Evolutionary conservation across 176 grass and related monocot genomes (phyloP).

Genomic region (Oryza longistaminata): DNA sequence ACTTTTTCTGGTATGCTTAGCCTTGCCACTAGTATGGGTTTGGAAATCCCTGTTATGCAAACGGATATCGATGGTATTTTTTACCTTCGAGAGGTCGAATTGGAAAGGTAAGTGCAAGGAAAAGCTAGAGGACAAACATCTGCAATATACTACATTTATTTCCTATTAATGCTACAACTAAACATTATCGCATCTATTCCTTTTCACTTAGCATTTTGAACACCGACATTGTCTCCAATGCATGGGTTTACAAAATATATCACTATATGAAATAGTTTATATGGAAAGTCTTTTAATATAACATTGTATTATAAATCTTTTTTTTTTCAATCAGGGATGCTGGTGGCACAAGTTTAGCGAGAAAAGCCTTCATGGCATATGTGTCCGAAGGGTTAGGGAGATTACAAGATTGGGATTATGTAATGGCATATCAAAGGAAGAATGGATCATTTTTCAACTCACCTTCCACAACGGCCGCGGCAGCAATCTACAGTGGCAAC

Average conservation of each 20-base stretch:
- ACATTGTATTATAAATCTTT: too few species aligned
- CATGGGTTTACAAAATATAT: too few species aligned
- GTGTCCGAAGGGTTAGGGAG: constrained; percentile 66
- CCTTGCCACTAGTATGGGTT: not conserved
- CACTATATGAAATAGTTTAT: too few species aligned
- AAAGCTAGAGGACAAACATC: not conserved
- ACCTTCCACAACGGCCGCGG: constrained; percentile 51
- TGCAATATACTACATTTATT: not conserved
- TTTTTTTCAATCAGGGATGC: too few species aligned
- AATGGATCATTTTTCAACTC: constrained; percentile 42
- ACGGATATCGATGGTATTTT: not conserved
- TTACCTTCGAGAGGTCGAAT: not conserved
- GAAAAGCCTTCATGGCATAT: constrained; percentile 67
- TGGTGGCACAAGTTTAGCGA: not conserved
- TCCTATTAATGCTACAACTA: too few species aligned
- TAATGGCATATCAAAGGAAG: constrained; percentile 60
- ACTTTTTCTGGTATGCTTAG: not conserved
- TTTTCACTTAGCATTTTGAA: too few species aligned
- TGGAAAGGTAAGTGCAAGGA: not conserved
- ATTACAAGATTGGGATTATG: constrained; percentile 48
- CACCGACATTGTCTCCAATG: not conserved
- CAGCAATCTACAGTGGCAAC: constrained; percentile 43
- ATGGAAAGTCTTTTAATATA: too few species aligned
- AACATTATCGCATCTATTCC: too few species aligned
- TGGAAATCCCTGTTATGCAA: not conserved